Evolutionary conservation across 2,329 filamentous ascomycete genomes (phyloP), one percentile per base, ranked within the genome.

Genomic region (Pseudohalonectria lignicola): DNA sequence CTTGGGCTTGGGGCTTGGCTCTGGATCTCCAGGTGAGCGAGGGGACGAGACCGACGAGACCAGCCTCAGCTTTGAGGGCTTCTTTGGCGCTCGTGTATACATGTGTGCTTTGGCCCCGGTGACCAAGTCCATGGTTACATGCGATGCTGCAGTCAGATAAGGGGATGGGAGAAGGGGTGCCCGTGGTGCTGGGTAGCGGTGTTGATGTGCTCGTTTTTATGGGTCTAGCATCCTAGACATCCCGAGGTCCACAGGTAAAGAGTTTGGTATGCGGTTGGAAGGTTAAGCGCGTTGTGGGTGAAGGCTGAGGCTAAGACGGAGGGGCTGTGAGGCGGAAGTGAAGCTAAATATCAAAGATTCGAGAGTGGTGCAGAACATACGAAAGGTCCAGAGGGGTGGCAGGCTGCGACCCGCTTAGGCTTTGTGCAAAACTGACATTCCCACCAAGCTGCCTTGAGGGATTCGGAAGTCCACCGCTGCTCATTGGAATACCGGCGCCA

Each of bases 361-460:
- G 25, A 36, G 26, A 28, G 40, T 42, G 40, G n/a, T n/a, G n/a
- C n/a, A n/a, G n/a, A n/a, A n/a, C n/a, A 60, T 73, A 81, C 76
- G 75, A 77, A 41, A 74, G 62, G 54, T 82, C 77, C 43, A 81
- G 59, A 31, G 75, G 69, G 45, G 76, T 75, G 47, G 71, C 63
- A 48, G 73, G 69, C 57, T 79, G 75, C 41, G 76, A 78, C 44
- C 73, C 73, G 50, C 69, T 70, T 50, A 81, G 61, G 52, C 74
- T 80, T 54, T 81, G 76, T 35, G 76, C 76, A 58, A 81, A 81
- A 56, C 76, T 81, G 42, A 76, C 62, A 55, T 71, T 76, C 49
- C 74, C 65, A 44, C 69, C 66, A 50, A 75, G 58, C 60, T 76
- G 68, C 51, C 72, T 64, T 39, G 63, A 56, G 36, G 66, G 62